Percentiles rank a stretch among this genome's conserved stretches.
phyloP scores from a whole-genome alignment of 345 rosid genomes.

The Lumnitzera racemosa region DNA sequence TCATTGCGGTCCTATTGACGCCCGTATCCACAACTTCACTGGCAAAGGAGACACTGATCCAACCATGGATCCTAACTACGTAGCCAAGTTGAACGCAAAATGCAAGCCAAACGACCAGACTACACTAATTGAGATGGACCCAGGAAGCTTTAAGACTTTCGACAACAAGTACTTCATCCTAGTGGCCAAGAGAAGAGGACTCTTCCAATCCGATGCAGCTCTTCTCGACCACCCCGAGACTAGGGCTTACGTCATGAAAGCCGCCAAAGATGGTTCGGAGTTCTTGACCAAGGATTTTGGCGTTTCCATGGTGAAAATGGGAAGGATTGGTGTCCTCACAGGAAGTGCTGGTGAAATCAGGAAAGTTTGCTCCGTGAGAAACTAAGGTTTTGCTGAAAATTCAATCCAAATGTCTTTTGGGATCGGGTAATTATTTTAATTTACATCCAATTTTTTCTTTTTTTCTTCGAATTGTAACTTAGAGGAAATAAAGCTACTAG shows the following conservation, averaged over 20 bases:
- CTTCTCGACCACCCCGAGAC: slow-evolving; percentile 39
- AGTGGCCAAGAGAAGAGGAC: slow-evolving; percentile 49
- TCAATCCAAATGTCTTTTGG: too few species aligned
- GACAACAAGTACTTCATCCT: slow-evolving; percentile 39
- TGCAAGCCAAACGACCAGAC: slow-evolving; percentile 41
- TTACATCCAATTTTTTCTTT: too few species aligned
- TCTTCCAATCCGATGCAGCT: slow-evolving; percentile 58
- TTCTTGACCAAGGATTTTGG: slow-evolving; percentile 53
- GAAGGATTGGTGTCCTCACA: slow-evolving; percentile 51
- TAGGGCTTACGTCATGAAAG: slow-evolving; percentile 38
- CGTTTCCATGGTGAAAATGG: slow-evolving; percentile 64
- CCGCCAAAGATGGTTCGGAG: slow-evolving; percentile 11
- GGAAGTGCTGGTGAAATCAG: slow-evolving; percentile 48
- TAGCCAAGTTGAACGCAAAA: slow-evolving; percentile 19
- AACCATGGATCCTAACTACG: slow-evolving; percentile 29
- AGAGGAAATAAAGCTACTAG: too few species aligned
- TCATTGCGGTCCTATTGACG: slow-evolving; percentile 42
- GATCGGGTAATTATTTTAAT: too few species aligned
- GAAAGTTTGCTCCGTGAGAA: slow-evolving; percentile 43
- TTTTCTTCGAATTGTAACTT: too few species aligned
- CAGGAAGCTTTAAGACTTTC: slow-evolving; percentile 56
- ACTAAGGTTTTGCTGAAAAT: slow-evolving; percentile 10
- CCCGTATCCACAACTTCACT: slow-evolving; percentile 62
- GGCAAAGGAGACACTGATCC: slow-evolving; percentile 55
- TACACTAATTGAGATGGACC: slow-evolving; percentile 62